Evolutionary conservation across 768 basidiomycete genomes (phyloP).

Genomic region (Suillus decipiens): DNA sequence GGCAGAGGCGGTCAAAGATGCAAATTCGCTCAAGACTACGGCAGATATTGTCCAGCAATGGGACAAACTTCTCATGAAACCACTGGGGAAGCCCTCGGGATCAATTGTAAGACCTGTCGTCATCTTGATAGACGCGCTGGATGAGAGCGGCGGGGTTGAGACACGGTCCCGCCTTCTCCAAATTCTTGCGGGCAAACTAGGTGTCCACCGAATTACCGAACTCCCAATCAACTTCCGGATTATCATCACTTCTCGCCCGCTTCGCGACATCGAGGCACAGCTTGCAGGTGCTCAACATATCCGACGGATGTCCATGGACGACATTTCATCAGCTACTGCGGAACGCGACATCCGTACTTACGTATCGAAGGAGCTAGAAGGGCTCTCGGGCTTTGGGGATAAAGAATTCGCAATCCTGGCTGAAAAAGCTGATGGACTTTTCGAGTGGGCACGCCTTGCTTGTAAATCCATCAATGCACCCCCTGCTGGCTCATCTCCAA

Average conservation of each 20-base stretch:
- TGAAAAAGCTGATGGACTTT: background rate
- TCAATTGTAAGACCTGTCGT: conserved; percentile 20
- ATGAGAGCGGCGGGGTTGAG: conserved; percentile 14
- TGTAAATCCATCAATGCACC: background rate
- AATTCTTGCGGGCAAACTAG: conserved; percentile 1
- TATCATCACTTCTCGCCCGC: conserved; percentile 10
- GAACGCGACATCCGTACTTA: background rate
- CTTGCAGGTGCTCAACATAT: too few species aligned
- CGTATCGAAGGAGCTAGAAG: background rate
- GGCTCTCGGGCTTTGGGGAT: background rate
- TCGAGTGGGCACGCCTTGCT: background rate
- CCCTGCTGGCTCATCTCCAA: background rate
- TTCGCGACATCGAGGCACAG: too few species aligned
- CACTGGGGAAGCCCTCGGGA: conserved; percentile 11
- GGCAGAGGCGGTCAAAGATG: background rate
- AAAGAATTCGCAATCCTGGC: background rate
- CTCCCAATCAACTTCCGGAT: conserved; percentile 13
- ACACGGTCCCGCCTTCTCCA: conserved; percentile 16
- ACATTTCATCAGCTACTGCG: background rate
- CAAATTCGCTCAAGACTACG: background rate
- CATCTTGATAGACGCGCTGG: conserved; percentile 27
- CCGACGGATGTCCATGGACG: background rate
- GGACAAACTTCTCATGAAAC: conserved; percentile 18
- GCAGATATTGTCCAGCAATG: conserved; percentile 14
- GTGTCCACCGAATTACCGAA: background rate